These are phyloP conservation scores for Petrea volubilis DNA, from an alignment of 257 asterid genomes.

Conservation along the genomic window DNA sequence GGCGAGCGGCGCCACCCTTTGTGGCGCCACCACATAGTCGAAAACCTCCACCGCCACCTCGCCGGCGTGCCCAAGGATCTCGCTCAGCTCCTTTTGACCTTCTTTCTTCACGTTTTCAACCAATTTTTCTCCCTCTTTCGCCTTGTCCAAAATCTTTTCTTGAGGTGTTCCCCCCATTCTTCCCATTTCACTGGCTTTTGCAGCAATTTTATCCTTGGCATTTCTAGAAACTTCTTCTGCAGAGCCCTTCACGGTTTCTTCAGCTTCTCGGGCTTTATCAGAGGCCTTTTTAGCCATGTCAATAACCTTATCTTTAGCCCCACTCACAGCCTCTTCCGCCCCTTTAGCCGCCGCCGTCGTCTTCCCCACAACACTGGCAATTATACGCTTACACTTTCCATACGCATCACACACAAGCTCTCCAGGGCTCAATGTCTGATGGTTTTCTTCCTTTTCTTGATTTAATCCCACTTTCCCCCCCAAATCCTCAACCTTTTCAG, in stretches of 20 bases:
- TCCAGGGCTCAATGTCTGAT: conserved; percentile 22
- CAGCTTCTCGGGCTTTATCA: conserved; percentile 28
- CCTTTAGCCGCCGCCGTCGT: conserved; percentile 31
- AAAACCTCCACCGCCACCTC: conserved; percentile 33
- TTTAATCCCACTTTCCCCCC: neutral
- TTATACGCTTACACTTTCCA: conserved; percentile 47
- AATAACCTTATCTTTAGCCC: conserved; percentile 19
- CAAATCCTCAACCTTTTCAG: conserved; percentile 17
- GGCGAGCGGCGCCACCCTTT: conserved; percentile 23
- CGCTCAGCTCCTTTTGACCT: conserved; percentile 42
- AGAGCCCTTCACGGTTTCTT: conserved; percentile 30
- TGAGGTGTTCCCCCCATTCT: conserved; percentile 8
- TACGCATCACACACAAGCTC: conserved; percentile 64
- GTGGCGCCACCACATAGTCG: conserved; percentile 26
- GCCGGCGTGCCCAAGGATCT: conserved; percentile 26
- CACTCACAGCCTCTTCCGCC: conserved; percentile 12
- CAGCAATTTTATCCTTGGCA: neutral
- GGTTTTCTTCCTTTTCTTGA: conserved; percentile 23
- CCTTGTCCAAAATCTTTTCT: conserved; percentile 22
- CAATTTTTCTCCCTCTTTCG: conserved; percentile 21
- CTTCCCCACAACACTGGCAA: conserved; percentile 41
- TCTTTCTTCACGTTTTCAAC: conserved; percentile 26
- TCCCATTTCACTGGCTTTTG: neutral
- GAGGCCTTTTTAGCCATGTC: conserved; percentile 33
- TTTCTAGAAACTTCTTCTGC: neutral